Evolutionary conservation across 768 basidiomycete species (phyloP).

Genomic region (Mycena sanguinolenta): DNA sequence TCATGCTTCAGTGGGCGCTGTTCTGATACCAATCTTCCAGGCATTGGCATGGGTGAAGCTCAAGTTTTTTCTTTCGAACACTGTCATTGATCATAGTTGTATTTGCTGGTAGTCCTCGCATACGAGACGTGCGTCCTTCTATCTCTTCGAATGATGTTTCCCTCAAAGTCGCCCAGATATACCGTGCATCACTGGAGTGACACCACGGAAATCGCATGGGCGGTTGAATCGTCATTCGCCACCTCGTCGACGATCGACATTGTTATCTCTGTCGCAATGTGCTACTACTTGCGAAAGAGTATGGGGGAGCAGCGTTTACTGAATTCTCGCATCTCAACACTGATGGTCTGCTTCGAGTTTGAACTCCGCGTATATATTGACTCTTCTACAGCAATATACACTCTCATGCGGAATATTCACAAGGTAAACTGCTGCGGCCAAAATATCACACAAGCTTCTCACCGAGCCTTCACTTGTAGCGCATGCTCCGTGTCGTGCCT

Average conservation of each 20-base stretch:
- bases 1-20: not conserved
- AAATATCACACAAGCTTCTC: too few species aligned
- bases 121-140: constrained; percentile 51
- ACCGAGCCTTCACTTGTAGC: constrained; percentile 41
- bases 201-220: constrained; percentile 52
- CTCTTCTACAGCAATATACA: constrained; percentile 47
- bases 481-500: constrained; percentile 60
- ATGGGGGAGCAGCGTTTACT: constrained; percentile 41
- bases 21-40: constrained; percentile 32
- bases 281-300: constrained; percentile 49
- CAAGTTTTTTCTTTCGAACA: not conserved
- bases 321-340: constrained; percentile 46
- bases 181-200: constrained; percentile 47
- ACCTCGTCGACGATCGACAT: constrained; percentile 61
- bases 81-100: not conserved
- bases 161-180: constrained; percentile 40
- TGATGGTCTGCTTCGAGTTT: constrained; percentile 41
- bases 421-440: constrained; percentile 40
- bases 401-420: constrained; percentile 53
- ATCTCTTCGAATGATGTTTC: not conserved
- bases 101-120: constrained; percentile 45
- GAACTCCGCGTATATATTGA: not conserved
- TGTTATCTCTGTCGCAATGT: constrained; percentile 52
- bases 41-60: constrained; percentile 48
- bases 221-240: constrained; percentile 56